Evolutionary conservation across 2,329 filamentous ascomycete genomes (phyloP).

Genomic region (Metarhizium brunneum): DNA sequence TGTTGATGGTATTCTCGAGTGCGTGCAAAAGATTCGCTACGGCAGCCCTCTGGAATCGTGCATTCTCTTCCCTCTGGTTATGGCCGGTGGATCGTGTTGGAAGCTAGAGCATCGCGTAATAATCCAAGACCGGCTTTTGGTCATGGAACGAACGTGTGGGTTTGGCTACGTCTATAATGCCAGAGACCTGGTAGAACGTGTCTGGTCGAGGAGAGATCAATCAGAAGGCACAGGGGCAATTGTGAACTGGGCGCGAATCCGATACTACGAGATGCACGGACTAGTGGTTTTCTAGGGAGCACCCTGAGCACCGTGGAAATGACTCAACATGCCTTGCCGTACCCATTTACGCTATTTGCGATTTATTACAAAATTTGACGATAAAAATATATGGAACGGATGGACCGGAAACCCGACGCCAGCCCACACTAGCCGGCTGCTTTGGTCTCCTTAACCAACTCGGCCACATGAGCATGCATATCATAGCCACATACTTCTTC

Average conservation of each 20-base stretch:
- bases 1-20: conserved; percentile 24
- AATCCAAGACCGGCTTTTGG: conserved; percentile 29
- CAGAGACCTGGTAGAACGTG: conserved; percentile 27
- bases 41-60: conserved; percentile 30
- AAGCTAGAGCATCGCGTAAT: conserved; percentile 26
- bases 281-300: conserved; percentile 21
- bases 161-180: conserved; percentile 33
- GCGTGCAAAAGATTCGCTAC: conserved; percentile 29
- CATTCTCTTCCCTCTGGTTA: conserved; percentile 31
- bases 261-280: conserved; percentile 26
- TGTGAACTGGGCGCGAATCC: conserved; percentile 26
- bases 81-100: conserved; percentile 29
- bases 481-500: conserved; percentile 53
- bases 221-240: conserved; percentile 15
- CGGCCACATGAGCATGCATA: conserved; percentile 15
- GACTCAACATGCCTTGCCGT: neutral
- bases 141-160: conserved; percentile 33
- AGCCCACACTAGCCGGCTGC: neutral
- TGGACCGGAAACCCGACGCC: neutral
- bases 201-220: conserved; percentile 25
- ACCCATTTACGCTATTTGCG: neutral
- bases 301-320: neutral
- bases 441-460: conserved; percentile 4
- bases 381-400: neutral
- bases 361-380: neutral